Percentiles rank a stretch among this genome's conserved stretches.
phyloP scores from a whole-genome alignment of 805 yeast species.

The Cyberlindnera mississippiensis region DNA sequence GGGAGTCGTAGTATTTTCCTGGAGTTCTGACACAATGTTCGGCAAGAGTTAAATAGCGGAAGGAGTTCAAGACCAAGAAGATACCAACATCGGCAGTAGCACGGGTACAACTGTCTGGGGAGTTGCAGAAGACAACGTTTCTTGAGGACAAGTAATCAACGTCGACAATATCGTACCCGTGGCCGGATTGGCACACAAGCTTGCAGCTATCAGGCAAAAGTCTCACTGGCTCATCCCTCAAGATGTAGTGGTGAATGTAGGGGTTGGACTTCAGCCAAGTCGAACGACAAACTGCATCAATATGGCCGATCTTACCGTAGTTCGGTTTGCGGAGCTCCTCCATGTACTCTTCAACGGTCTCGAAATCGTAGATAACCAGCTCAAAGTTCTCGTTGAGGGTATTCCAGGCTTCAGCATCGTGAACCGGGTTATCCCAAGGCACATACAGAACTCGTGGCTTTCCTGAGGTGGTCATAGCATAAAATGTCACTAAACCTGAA shows the following conservation, averaged over 20 bases:
- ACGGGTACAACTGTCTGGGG: slow-evolving; percentile 36
- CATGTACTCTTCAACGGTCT: slow-evolving; percentile 34
- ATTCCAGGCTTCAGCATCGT: slow-evolving; percentile 36
- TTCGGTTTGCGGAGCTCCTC: slow-evolving; percentile 32
- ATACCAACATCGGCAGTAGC: slow-evolving; percentile 40
- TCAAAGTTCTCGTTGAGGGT: slow-evolving; percentile 35
- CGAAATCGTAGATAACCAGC: slow-evolving; percentile 31
- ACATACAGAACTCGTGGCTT: slow-evolving; percentile 36
- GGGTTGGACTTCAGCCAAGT: slow-evolving; percentile 38
- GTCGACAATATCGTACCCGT: slow-evolving; percentile 38
- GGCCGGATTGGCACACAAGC: slow-evolving; percentile 37
- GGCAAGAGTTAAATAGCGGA: slow-evolving; percentile 35
- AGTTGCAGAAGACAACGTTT: slow-evolving; percentile 35
- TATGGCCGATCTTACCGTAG: slow-evolving; percentile 33
- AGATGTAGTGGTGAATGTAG: slow-evolving; percentile 35
- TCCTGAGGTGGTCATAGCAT: slow-evolving; percentile 5
- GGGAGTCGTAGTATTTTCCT: slow-evolving; percentile 32
- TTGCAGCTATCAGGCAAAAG: slow-evolving; percentile 33
- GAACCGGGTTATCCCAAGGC: slow-evolving; percentile 36
- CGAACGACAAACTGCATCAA: slow-evolving; percentile 36
- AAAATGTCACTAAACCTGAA: too few species aligned
- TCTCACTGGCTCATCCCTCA: slow-evolving; percentile 32
- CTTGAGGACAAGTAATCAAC: slow-evolving; percentile 32
- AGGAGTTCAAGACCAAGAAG: slow-evolving; percentile 30
- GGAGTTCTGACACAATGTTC: slow-evolving; percentile 35